A percentile compares a stretch with the other conserved stretches of the same genome.
Evolutionary conservation across 768 basidiomycete genomes (phyloP).

Genomic region (Mycena pura): DNA sequence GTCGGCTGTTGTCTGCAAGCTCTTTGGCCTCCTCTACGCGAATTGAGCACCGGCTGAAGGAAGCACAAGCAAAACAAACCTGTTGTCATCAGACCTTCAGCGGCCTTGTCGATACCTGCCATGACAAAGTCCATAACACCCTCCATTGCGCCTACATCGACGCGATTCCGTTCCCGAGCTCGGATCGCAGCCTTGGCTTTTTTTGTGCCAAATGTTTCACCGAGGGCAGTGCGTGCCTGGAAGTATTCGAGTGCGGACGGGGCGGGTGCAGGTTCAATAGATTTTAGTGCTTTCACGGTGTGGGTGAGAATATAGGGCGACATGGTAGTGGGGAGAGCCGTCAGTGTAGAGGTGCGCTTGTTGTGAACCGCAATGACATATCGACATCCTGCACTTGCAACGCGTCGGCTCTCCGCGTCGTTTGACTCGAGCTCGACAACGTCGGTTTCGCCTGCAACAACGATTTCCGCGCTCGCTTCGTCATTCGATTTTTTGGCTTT

Average conservation of each 20-base stretch:
- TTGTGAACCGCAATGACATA: conserved; percentile 88
- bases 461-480: conserved; percentile 35
- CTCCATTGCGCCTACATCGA: conserved; percentile 89
- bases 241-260: conserved; percentile 60
- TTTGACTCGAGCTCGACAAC: conserved; percentile 82
- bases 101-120: conserved; percentile 80
- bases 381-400: conserved; percentile 66
- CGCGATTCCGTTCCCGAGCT: conserved; percentile 86
- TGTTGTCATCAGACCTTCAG: conserved; percentile 68
- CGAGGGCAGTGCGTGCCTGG: conserved; percentile 77
- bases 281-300: conserved; percentile 86
- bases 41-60: conserved; percentile 6
- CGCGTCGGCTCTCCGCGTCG: conserved; percentile 56
- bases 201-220: conserved; percentile 93
- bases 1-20: conserved; percentile 65
- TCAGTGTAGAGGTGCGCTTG: conserved; percentile 73
- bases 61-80: conserved; percentile 51
- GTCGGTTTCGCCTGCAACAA: conserved; percentile 86
- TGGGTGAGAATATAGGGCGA: conserved; percentile 73
- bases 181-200: conserved; percentile 89
- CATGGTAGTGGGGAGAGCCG: conserved; percentile 69
- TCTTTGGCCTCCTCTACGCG: conserved; percentile 70
- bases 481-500: conserved; percentile 47
- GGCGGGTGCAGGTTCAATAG: conserved; percentile 55
- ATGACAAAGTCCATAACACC: conserved; percentile 82